Evolutionary conservation across 129 eudicot species (phyloP), one percentile per base, ranked within the genome.

Genomic region (Saposhnikovia divaricata): DNA sequence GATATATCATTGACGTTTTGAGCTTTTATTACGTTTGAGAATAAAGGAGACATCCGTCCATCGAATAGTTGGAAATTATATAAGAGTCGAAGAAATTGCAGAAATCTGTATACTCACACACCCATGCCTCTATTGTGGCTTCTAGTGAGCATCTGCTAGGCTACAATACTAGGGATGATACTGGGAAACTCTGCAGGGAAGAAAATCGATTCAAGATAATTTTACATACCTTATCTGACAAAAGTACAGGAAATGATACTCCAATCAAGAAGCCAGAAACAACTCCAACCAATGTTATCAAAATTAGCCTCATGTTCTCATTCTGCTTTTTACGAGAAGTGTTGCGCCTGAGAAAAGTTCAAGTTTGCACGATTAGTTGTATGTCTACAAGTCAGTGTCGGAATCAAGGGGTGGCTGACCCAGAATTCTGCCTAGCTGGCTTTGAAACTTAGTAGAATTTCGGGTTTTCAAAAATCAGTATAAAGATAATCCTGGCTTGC

Each of bases 251-350:
- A 85, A 82, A 87, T 13, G 89, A 80, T 38, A 89, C 83, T 69
- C 99, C 97, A 63, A 92, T 77, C 50, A 89, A 77, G 89, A 92
- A 90, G 25, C 99, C 99, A 25, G 87, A 81, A 80, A 88, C 84
- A 63, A 89, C 42, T 82, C 99, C 92, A 79, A 88, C 75, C 37
- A 84, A 74, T 53, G 86, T 84, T 1, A 89, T 82, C 13, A 85
- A 78, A 69, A 89, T 39, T 38, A 84, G 80, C 87, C 84, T 87
- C 89, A 90, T 85, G 73, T 80, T 83, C 65, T 89, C 97, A 66
- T 80, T 90, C 28, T 90, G 83, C 76, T 80, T 96, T 81, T 86
- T 92, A 78, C 77, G 76, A 51, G 74, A 76, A 50, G 80, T 71
- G 79, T 87, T 85, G 85, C 77, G 53, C 19, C 61, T 69, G 13